These are phyloP conservation scores for Diaporthe sp. DNA, from an alignment of 2,329 filamentous ascomycete genomes.

Conservation along the genomic window DNA sequence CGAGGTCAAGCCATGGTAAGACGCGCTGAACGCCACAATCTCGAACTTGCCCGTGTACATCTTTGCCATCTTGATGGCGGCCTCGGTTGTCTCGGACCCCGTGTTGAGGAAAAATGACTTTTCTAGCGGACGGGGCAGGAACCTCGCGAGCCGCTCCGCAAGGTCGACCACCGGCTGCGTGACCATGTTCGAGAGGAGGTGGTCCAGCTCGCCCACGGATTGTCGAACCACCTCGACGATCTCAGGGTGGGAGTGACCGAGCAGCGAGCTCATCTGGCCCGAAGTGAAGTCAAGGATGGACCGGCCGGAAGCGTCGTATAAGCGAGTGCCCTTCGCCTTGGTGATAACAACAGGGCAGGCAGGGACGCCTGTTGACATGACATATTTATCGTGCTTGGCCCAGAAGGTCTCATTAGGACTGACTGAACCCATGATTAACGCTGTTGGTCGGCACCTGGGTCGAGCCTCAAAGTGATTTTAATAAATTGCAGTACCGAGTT, in stretches of 20 bases:
- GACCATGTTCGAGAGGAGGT: conserved; percentile 71
- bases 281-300: conserved; percentile 71
- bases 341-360: conserved; percentile 58
- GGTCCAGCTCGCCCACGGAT: conserved; percentile 65
- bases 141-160: conserved; percentile 61
- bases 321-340: conserved; percentile 58
- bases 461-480: background rate
- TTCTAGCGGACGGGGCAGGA: conserved; percentile 63
- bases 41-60: conserved; percentile 74
- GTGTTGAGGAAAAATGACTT: conserved; percentile 71
- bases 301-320: conserved; percentile 59
- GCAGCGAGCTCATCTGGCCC: conserved; percentile 70
- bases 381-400: conserved; percentile 54
- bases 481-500: too few species aligned
- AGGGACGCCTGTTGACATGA: conserved; percentile 59
- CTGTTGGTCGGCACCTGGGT: too few species aligned
- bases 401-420: conserved; percentile 48
- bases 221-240: conserved; percentile 65
- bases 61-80: conserved; percentile 75
- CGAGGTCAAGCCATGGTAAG: conserved; percentile 73
- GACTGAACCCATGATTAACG: conserved; percentile 38
- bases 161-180: conserved; percentile 67
- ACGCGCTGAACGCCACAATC: conserved; percentile 70
- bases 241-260: conserved; percentile 71
- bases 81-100: conserved; percentile 69